Evolutionary conservation across 352 stramenopile genomes (phyloP), one percentile per base, ranked within the genome.

Genomic region (Thalassiosira pacifica): DNA sequence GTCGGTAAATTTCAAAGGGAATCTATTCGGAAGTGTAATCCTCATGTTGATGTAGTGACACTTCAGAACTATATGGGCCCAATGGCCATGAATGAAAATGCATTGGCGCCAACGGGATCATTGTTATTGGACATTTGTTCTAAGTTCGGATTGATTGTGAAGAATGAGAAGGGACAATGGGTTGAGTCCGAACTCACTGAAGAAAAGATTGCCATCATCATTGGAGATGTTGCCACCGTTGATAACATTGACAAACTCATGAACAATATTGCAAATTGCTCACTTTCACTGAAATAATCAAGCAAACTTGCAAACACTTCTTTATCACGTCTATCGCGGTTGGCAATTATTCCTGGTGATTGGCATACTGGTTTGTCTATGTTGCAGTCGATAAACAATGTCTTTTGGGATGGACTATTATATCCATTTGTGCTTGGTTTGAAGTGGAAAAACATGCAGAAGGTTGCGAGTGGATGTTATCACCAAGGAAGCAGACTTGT

Each of bases 341-440:
- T 82, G 6, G 61, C 72, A 19, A 42, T 53, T 65, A 0, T 77
- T 11, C 75, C 75, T 19, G 64, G 75, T 16, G 63, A 76, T 61
- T 83, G 63, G 64, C 75, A 83, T 53, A 32, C 65, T 2, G 66
- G 65, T 9, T 27, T 83, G 29, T 45, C 27, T 24, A 74, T 74
- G 42, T 10, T 61, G 1, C 57, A 69, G 27, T 26, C 65, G 2
- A 83, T 83, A 26, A 32, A 63, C 19, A 77, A 65, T 24, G 32
- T 63, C 1, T 83, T 68, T 40, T 83, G 53, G 19, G 31, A 48
- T 9, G 22, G 6, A 9, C 26, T 77, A 0, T 26, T 77, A 22
- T 0, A 61, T 16, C 76, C 64, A 52, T 63, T 83, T 34, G n/a
- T 31, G 11, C 5, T n/a, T 1, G 24, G 24, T 0, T 31, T 76